Base-by-base conservation (phyloP, 345 rosid genomes). In the Iberis pinnata region DNA sequence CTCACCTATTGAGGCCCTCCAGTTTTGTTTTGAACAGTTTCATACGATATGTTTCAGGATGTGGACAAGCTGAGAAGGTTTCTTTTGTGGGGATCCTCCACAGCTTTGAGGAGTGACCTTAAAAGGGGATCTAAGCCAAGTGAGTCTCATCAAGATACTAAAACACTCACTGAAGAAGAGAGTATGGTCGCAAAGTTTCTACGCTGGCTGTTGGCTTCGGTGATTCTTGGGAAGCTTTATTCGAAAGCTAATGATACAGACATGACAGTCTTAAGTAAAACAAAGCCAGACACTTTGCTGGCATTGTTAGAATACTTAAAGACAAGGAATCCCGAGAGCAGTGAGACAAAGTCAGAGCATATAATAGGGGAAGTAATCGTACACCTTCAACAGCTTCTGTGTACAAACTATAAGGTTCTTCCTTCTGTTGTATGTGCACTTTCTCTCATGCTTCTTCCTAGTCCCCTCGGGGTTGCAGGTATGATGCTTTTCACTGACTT, bases 121-220 rank as follows among this genome's bases (percentile, higher is more conserved):
- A 63, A 20, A 38, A 56, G 57, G 55, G 47, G 36, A 32, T 49
- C 56, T 25, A 60, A 53, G 43, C 53, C 54, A 17, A 58, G 55
- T 51, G 70, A 50, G 49, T 56, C 70, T 32, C 46, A 22, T 55
- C 33, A 46, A 44, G 56, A 52, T 67, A 29, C 56, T 13, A 58
- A 42, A 42, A 33, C 29, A 17, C 36, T 60, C 53, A 22, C 52
- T 1, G 72, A 73, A 70, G 76, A 77, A 64, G 98, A 90, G 67
- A 66, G 72, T 54, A 70, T 80, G 71, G 60, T 69, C 43, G 78
- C 75, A 16, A 90, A 84, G 64, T 83, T 87, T 51, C 61, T 84
- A 46, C 88, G 93, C n/a, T 88, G 98, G 98, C 78, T 92, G 42
- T 57, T 64, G 49, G 95, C 93, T 58, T 72, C 83, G 8, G 86